Percentiles rank a stretch among this genome's conserved stretches.
Conservation (phyloP, 2,329 filamentous ascomycete genomes). For the Aspergillus uvarum region DNA sequence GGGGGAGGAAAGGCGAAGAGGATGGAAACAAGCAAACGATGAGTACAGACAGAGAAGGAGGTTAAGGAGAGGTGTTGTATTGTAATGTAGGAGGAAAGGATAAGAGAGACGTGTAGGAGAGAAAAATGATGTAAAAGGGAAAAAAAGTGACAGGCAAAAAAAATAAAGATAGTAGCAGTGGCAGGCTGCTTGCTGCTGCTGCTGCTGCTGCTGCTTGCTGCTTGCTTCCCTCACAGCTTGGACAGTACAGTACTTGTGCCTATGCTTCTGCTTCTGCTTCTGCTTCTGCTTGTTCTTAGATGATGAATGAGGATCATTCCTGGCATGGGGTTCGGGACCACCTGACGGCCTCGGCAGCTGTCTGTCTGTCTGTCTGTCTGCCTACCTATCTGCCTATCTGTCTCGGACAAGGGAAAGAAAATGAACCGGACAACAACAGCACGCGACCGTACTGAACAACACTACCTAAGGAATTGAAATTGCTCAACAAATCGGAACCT, state of each 20-base stretch:
- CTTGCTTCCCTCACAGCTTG: background rate
- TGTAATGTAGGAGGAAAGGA: background rate
- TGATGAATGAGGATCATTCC: conserved; percentile 21
- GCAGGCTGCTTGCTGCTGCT: conserved; percentile 1
- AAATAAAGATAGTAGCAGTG: conserved; percentile 1
- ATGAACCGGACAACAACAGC: background rate
- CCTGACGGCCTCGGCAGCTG: conserved; percentile 32
- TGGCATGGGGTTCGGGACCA: conserved; percentile 29
- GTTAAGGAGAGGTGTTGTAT: background rate
- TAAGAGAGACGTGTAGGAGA: background rate
- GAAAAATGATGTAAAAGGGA: conserved; percentile 7
- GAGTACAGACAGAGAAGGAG: background rate
- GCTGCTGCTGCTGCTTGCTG: conserved; percentile 9
- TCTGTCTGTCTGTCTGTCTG: background rate
- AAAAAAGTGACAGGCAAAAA: conserved; percentile 3
- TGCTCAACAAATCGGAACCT: background rate
- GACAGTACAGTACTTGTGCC: background rate
- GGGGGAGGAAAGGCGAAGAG: background rate
- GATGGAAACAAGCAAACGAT: background rate
- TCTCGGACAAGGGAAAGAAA: background rate
- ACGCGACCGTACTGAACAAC: background rate
- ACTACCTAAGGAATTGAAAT: background rate
- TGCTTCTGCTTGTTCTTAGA: conserved; percentile 7
- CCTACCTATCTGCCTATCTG: background rate
- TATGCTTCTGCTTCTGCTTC: conserved; percentile 7